Base-by-base conservation (phyloP, 1,284 basidiomycete genomes). In the Microbotryomycetes sp. region DNA sequence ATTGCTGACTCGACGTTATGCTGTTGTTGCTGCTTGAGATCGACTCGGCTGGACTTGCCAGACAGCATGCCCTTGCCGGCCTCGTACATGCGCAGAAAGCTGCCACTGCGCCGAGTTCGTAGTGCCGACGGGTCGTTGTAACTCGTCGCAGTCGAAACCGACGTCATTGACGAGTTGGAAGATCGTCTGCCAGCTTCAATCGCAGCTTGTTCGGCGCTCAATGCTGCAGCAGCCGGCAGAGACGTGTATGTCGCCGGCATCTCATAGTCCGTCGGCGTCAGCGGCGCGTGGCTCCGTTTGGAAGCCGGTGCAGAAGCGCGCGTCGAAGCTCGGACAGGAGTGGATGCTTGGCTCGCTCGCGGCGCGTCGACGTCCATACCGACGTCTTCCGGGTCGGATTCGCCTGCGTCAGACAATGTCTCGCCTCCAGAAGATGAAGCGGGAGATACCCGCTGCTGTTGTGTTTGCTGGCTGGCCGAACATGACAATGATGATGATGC, bases 351-450 rank as follows among this genome's bases (percentile, higher is more conserved):
- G 11, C 11, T 41, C 35, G 35, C 18, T 41, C 35, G 35, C 9
- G 35, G 35, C 9, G 18, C 35, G 35, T 41, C 35, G 11, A 41
- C 18, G 35, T 41, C 35, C 50, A 52, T 52, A 7, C 35, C 50
- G 4, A 59, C 60, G 29, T 59, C 54, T 46, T 65, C 64, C 15
- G 58, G 54, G 21, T 54, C 50, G 45, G 61, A 57, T 51, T 60
- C 59, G 48, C 59, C 60, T 52, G 60, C 56, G 45, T 65, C 64
- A 30, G 57, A 60, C 21, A 65, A 57, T 6, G 64, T 65, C 30
- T 60, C 64, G 35, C 64, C 64, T 3, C 35, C 35, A 41, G 35
- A 41, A 41, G 61, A 62, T 35, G 58, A 60, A 24, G n/a, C 21
- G 1, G 64, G 64, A 9, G 64, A 65, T 18, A 49, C 45, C 26